Base-by-base conservation (phyloP, 2,329 filamentous ascomycete species). In the Fusarium sp. region DNA sequence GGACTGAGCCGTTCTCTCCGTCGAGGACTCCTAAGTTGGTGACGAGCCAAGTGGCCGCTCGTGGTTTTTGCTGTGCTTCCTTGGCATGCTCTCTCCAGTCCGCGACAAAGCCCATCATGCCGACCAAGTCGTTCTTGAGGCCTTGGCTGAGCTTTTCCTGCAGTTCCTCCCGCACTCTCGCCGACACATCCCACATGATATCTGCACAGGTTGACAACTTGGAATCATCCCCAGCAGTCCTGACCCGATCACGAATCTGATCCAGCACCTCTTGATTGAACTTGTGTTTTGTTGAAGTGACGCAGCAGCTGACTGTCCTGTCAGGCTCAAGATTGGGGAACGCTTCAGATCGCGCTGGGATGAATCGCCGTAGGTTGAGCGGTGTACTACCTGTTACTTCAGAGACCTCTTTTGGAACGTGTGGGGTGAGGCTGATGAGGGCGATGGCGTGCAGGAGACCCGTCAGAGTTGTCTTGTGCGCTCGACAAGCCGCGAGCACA, bases 21-120 rank as follows among this genome's bases (percentile, higher is more conserved):
- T 79, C 75, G 3, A 80, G 58, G 11, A 78, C 78, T 11, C 79
- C 79, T 4, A 80, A 57, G 62, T 80, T 80, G 22, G 74, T 79
- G 29, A 79, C 68, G 9, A 72, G 38, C 69, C 74, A 76, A 1
- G 74, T 63, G 3, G 42, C 2, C 2, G 20, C n/a, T 3, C 79
- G 61, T 4, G 76, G 73, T 62, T 73, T 74, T 38, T 61, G 65
- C n/a, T 63, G 58, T 5, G 54, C 20, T 22, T 68, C 63, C n/a
- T 59, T 60, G 6, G 63, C 59, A 18, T 70, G 65, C 20, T 64
- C 50, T 6, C 72, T 68, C 66, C 74, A 79, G 68, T 81, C 78
- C 0, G 35, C 5, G 0, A 80, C 66, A 7, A 76, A 65, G 9
- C 60, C 67, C 70, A 79, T 66, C 42, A 80, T 35, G 16, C 68